Evolutionary conservation across 805 yeast species (phyloP), one percentile per base, ranked within the genome.

Genomic region (Ogataea chonburiensis): DNA sequence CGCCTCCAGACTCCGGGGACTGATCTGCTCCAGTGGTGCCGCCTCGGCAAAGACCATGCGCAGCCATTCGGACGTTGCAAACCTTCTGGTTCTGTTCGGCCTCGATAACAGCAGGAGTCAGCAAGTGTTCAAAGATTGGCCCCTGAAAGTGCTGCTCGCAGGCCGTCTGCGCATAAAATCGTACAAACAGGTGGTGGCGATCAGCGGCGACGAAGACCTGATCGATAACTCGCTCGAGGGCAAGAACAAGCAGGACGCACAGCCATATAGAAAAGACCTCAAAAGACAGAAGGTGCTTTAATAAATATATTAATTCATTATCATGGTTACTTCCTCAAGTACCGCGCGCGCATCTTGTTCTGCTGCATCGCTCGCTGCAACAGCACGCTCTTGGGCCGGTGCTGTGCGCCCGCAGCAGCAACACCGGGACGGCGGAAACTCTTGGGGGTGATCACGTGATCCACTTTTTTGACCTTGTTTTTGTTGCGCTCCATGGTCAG

Each of bases 21-120:
- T 93, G 12, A 70, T 93, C 2, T 67, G 87, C 5, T 76, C 91
- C 9, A 77, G 91, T 51, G 97, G 96, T 3, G 86, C 93, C 0
- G 40, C 50, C 3, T 56, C 62, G 18, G 55, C 77, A 20, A 35
- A 37, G 10, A 32, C 28, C 27, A 62, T 78, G n/a, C 67, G 98
- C 44, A 75, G 79, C 19, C 75, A 77, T 24, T 66, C 72, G 28
- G 96, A 93, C 52, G 71, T 86, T 5, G 67, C 75, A 10, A 83
- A 79, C 40, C 61, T 93, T 31, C 62, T 84, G 21, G 67, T 72
- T 24, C 62, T 85, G 7, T 64, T 91, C 47, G 97, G 96, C 0
- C 69, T 93, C 27, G 80, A 81, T 43, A 62, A 70, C 32, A 73
- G 72, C 49, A 68, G 81, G 30, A 78, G 88, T 14, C 68, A 75